phyloP scores from a whole-genome alignment of 768 basidiomycete species.

The Galerina sulciceps region DNA sequence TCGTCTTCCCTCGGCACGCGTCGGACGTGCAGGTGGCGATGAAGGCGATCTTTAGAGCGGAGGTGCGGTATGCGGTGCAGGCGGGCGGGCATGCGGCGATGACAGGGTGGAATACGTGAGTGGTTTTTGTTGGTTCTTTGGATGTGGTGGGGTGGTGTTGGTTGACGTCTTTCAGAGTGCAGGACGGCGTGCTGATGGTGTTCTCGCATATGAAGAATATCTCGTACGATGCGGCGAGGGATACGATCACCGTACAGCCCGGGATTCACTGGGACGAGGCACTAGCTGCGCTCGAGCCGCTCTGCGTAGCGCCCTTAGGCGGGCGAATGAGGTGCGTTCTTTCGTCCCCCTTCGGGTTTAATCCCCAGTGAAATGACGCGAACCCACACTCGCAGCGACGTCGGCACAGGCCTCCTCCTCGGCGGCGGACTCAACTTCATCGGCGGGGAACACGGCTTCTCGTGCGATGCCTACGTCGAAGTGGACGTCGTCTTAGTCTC shows the following conservation, averaged over 20 bases:
- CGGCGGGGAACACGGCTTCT: conserved; percentile 43
- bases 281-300: conserved; percentile 32
- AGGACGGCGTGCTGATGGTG: conserved; percentile 40
- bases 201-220: conserved; percentile 42
- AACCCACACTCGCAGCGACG: conserved; percentile 36
- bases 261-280: conserved; percentile 47
- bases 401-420: conserved; percentile 48
- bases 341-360: background rate
- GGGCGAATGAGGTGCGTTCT: conserved; percentile 37
- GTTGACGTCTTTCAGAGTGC: conserved; percentile 30
- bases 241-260: conserved; percentile 44
- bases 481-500: conserved; percentile 47
- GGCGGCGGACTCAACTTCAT: conserved; percentile 48
- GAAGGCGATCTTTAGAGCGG: conserved; percentile 36
- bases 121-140: background rate
- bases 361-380: too few relatives aligned
- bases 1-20: conserved; percentile 36
- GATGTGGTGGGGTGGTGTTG: too few relatives aligned
- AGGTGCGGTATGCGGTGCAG: conserved; percentile 44
- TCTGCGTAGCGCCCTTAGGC: conserved; percentile 45
- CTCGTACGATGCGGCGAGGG: conserved; percentile 37
- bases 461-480: conserved; percentile 38
- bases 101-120: conserved; percentile 48
- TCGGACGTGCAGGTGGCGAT: conserved; percentile 41
- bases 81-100: conserved; percentile 46